These are phyloP conservation scores for Clarireedia hainanense DNA, from an alignment of 2,329 filamentous ascomycete genomes.

Conservation along the genomic window DNA sequence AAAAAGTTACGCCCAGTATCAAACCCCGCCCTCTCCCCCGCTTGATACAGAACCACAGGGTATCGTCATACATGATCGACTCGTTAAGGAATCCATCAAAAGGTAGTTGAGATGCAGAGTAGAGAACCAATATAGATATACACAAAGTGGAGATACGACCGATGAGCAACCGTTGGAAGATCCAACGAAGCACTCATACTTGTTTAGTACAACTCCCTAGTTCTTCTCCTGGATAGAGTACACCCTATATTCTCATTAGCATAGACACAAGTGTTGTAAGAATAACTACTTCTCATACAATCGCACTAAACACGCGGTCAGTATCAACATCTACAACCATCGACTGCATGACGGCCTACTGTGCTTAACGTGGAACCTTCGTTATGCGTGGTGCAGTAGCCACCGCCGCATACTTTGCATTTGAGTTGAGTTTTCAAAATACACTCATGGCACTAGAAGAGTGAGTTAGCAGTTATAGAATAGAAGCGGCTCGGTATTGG, in stretches of 20 bases:
- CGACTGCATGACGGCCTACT: conserved; percentile 24
- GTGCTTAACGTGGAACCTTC: conserved; percentile 64
- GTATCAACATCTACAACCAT: conserved; percentile 25
- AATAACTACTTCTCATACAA: conserved; percentile 23
- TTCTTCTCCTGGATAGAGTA: conserved; percentile 15
- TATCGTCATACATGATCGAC: too few species aligned
- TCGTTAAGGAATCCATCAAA: too few species aligned
- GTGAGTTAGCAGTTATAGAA: conserved; percentile 3
- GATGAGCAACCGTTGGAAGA: too few species aligned
- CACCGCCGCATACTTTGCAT: conserved; percentile 66
- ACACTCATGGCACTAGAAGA: conserved; percentile 62
- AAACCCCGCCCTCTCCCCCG: too few species aligned
- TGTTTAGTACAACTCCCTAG: conserved; percentile 23
- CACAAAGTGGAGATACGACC: too few species aligned
- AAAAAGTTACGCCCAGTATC: too few species aligned
- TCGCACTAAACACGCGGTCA: conserved; percentile 26
- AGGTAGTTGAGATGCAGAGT: too few species aligned
- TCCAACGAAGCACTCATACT: too few species aligned
- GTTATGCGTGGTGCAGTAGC: conserved; percentile 79
- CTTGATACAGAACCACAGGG: too few species aligned
- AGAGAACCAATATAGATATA: too few species aligned
- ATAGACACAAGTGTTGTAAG: neutral
- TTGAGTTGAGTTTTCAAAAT: conserved; percentile 61
- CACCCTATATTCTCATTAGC: neutral
- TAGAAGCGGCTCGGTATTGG: too few species aligned